These are phyloP conservation scores for Ustilaginoidea virens DNA, from an alignment of 2,329 filamentous ascomycete genomes.

Conservation along the genomic window DNA sequence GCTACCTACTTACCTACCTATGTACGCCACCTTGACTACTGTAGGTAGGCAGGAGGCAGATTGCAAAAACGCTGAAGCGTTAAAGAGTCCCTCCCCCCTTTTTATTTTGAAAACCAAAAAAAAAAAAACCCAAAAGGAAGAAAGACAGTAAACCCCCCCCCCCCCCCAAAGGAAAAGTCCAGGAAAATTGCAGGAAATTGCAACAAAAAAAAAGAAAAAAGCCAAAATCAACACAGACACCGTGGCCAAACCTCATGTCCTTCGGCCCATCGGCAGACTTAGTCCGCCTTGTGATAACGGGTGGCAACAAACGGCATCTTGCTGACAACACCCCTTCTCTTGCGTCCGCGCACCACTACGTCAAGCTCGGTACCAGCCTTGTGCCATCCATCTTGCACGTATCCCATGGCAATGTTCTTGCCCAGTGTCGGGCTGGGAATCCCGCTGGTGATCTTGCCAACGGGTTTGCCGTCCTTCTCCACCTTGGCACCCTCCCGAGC, in stretches of 20 bases:
- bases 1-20: too few relatives aligned
- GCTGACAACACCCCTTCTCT: slow-evolving; percentile 56
- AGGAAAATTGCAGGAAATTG: too few relatives aligned
- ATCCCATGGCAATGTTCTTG: slow-evolving; percentile 94
- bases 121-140: background rate
- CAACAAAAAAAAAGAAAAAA: background rate
- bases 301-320: slow-evolving; percentile 82
- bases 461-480: slow-evolving; percentile 45
- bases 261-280: background rate
- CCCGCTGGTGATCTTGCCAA: slow-evolving; percentile 78
- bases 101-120: too few relatives aligned
- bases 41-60: too few relatives aligned
- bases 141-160: too few relatives aligned
- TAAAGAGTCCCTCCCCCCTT: too few relatives aligned
- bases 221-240: background rate
- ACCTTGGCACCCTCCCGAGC: slow-evolving; percentile 82
- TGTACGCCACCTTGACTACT: too few relatives aligned
- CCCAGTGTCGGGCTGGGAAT: slow-evolving; percentile 75
- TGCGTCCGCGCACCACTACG: slow-evolving; percentile 62
- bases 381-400: slow-evolving; percentile 66
- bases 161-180: too few relatives aligned
- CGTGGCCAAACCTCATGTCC: too few relatives aligned
- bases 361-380: slow-evolving; percentile 72
- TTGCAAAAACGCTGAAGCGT: too few relatives aligned
- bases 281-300: slow-evolving; percentile 44